Evolutionary conservation across 2,329 filamentous ascomycete genomes (phyloP).

Genomic region (Colletotrichum sp.): DNA sequence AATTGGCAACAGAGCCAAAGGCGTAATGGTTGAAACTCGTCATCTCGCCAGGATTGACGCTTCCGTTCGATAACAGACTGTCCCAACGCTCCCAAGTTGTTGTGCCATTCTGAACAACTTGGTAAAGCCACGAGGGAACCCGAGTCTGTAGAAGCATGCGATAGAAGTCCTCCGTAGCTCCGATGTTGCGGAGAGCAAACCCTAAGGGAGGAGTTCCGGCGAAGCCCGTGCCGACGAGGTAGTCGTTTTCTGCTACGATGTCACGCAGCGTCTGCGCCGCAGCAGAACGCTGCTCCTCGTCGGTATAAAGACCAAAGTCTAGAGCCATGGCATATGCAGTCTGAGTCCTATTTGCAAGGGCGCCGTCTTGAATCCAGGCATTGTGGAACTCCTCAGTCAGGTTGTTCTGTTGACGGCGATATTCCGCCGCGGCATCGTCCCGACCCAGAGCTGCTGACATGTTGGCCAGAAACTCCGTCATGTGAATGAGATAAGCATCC

Average conservation of each 20-base stretch:
- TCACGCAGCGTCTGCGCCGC: conserved; percentile 32
- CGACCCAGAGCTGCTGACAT: conserved; percentile 37
- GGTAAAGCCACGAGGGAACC: conserved; percentile 53
- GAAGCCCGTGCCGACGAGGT: conserved; percentile 46
- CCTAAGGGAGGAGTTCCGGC: conserved; percentile 46
- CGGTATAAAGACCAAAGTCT: conserved; percentile 38
- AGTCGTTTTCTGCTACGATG: conserved; percentile 36
- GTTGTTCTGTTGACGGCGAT: conserved; percentile 22
- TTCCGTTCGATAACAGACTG: conserved; percentile 46
- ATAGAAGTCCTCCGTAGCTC: conserved; percentile 41
- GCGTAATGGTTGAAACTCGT: conserved; percentile 58
- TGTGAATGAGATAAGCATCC: conserved; percentile 51
- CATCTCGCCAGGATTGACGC: conserved; percentile 50
- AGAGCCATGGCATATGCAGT: conserved; percentile 43
- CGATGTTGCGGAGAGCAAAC: conserved; percentile 32
- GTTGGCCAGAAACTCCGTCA: conserved; percentile 40
- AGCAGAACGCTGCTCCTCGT: conserved; percentile 17
- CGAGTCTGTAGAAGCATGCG: conserved; percentile 51
- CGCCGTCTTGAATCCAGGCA: conserved; percentile 34
- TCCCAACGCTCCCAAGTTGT: conserved; percentile 60
- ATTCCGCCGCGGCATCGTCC: conserved; percentile 26
- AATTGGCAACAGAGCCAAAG: conserved; percentile 52
- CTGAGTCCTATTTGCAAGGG: conserved; percentile 41
- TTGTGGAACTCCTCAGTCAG: conserved; percentile 32
- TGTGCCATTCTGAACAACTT: conserved; percentile 49